phyloP scores from a whole-genome alignment of 768 basidiomycete genomes.

The Strobilomyces dryophilus region DNA sequence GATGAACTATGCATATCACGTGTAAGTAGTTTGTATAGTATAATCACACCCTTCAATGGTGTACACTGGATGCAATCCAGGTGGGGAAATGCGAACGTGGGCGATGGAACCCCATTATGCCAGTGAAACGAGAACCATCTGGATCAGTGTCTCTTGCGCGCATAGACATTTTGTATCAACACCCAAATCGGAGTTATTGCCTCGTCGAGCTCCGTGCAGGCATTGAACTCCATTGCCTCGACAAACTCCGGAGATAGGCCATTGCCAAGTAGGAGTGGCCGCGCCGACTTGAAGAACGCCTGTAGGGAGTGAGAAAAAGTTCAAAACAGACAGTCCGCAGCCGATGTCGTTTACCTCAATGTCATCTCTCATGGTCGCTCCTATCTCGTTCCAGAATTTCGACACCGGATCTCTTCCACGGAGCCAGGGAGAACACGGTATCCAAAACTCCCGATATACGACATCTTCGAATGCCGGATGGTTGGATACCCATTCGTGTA shows the following conservation, averaged over 20 bases:
- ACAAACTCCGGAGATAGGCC: constrained; percentile 54
- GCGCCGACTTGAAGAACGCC: constrained; percentile 61
- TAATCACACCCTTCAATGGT: constrained; percentile 14
- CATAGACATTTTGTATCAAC: constrained; percentile 58
- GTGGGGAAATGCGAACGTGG: neutral
- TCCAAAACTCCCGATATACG: constrained; percentile 55
- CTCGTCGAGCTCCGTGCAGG: constrained; percentile 48
- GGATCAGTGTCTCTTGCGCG: constrained; percentile 31
- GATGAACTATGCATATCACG: neutral
- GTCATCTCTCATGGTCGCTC: constrained; percentile 53
- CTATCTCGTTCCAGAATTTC: constrained; percentile 39
- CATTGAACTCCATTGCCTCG: constrained; percentile 48
- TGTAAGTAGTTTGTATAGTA: constrained; percentile 10
- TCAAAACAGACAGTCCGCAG: neutral
- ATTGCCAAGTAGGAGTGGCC: constrained; percentile 63
- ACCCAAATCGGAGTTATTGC: constrained; percentile 47
- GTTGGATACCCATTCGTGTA: constrained; percentile 50
- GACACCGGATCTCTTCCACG: constrained; percentile 19
- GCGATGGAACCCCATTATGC: neutral
- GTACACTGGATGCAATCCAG: constrained; percentile 20
- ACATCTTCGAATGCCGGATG: constrained; percentile 59
- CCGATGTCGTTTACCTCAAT: constrained; percentile 39
- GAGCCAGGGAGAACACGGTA: constrained; percentile 56
- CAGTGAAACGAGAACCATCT: neutral
- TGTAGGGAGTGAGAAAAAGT: constrained; percentile 23